A percentile compares a stretch with the other conserved stretches of the same genome.
Evolutionary conservation across 495 filamentous ascomycete genomes (phyloP).

Genomic region (Neurospora intermedia): DNA sequence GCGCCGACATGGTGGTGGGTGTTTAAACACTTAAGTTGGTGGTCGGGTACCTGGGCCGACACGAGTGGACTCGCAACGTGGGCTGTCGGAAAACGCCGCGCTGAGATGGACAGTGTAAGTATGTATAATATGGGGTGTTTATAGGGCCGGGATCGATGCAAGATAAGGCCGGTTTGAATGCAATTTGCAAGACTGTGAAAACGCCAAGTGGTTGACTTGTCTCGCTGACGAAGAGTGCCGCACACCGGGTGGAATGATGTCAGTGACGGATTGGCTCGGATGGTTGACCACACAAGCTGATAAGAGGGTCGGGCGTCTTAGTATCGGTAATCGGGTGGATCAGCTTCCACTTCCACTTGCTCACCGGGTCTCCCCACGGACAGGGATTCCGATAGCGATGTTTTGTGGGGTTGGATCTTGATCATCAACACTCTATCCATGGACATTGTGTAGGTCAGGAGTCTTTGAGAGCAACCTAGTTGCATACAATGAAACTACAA

Average conservation of each 20-base stretch:
- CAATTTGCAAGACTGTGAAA: neutral
- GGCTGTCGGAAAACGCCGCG: neutral
- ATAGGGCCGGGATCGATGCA: neutral
- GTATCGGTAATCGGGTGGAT: neutral
- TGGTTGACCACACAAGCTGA: neutral
- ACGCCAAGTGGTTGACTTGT: neutral
- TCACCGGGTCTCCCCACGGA: neutral
- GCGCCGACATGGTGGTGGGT: conserved; percentile 8
- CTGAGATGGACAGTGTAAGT: neutral
- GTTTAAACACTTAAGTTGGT: neutral
- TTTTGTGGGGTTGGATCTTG: neutral
- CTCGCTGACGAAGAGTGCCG: neutral
- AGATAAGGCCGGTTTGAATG: neutral
- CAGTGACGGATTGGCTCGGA: conserved; percentile 9
- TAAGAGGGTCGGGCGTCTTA: neutral
- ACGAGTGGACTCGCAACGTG: neutral
- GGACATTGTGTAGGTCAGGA: neutral
- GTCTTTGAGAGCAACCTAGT: neutral
- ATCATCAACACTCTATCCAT: neutral
- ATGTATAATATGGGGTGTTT: neutral
- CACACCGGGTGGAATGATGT: conserved; percentile 15
- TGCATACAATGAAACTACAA: neutral
- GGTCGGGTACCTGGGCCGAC: neutral
- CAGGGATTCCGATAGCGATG: neutral
- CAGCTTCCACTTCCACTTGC: neutral